phyloP scores from a whole-genome alignment of 306 rosid species.

The Geum urbanum region DNA sequence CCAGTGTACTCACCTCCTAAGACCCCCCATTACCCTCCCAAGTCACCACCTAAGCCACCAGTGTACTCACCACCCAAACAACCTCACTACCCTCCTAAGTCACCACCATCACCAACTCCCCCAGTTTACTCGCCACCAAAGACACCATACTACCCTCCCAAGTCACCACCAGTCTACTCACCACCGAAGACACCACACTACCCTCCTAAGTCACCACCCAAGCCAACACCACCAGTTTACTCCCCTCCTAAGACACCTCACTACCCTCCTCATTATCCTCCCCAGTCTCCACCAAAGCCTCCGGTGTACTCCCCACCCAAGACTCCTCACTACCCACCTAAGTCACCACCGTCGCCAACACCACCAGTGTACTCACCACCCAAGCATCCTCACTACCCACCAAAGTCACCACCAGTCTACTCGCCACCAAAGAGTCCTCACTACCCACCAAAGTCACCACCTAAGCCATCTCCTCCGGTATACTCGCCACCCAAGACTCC shows the following conservation, averaged over 20 bases:
- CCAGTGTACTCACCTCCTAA: not conserved
- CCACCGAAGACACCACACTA: constrained; percentile 5
- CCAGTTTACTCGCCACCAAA: not conserved
- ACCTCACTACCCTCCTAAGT: constrained; percentile 10
- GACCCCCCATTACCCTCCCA: constrained; percentile 6
- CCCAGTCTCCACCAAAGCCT: constrained; percentile 22
- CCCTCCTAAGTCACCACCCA: constrained; percentile 20
- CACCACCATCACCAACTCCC: constrained; percentile 20
- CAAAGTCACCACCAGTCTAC: constrained; percentile 18
- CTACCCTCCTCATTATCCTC: constrained; percentile 1
- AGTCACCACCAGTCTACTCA: constrained; percentile 13
- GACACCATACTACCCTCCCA: constrained; percentile 2
- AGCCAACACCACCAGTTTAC: constrained; percentile 7
- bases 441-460: constrained; percentile 20
- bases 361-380: constrained; percentile 6
- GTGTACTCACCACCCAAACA: not conserved
- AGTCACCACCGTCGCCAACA: constrained; percentile 18
- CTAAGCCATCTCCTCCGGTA: constrained; percentile 9
- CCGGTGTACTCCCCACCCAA: not conserved
- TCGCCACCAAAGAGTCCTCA: constrained; percentile 1
- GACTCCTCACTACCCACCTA: constrained; percentile 2
- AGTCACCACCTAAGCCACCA: constrained; percentile 20
- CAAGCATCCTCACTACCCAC: not conserved
- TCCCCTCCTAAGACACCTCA: constrained; percentile 1
- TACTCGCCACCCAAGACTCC: constrained; percentile 10